A percentile compares a stretch with the other conserved stretches of the same genome.
Evolutionary conservation across 2,329 filamentous ascomycete species (phyloP).

Genomic region (Epichloe gansuensis): DNA sequence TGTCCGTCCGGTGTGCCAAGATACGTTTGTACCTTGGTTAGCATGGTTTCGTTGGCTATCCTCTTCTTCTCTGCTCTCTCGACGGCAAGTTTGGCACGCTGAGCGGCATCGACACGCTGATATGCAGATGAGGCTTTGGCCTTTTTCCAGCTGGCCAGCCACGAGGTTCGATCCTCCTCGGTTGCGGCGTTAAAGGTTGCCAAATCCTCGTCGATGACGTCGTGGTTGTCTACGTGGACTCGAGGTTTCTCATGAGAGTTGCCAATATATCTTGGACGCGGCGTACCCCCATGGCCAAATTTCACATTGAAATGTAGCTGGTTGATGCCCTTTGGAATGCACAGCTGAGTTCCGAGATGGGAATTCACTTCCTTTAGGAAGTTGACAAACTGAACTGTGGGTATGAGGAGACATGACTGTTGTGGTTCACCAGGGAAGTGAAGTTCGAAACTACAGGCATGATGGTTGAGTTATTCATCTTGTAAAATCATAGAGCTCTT

Average conservation of each 20-base stretch:
- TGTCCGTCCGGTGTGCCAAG: slow-evolving; percentile 42
- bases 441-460: slow-evolving; percentile 48
- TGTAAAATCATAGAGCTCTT: neutral
- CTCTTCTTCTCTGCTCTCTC: slow-evolving; percentile 23
- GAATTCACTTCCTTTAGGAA: slow-evolving; percentile 54
- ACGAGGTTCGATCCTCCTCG: neutral
- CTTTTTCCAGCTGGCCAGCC: slow-evolving; percentile 3
- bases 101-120: slow-evolving; percentile 11
- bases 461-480: neutral
- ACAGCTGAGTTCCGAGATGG: slow-evolving; percentile 38
- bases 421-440: slow-evolving; percentile 34
- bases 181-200: slow-evolving; percentile 16
- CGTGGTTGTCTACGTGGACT: neutral
- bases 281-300: slow-evolving; percentile 48
- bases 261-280: slow-evolving; percentile 51
- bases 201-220: slow-evolving; percentile 16
- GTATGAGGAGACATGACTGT: slow-evolving; percentile 53
- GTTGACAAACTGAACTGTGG: slow-evolving; percentile 48
- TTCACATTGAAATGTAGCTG: slow-evolving; percentile 43
- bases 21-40: slow-evolving; percentile 55
- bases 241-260: slow-evolving; percentile 13
- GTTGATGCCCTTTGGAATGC: slow-evolving; percentile 41
- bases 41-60: slow-evolving; percentile 35
- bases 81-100: neutral
- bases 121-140: slow-evolving; percentile 23